Evolutionary conservation across 352 stramenopile genomes (phyloP).

Genomic region (Halophytophthora batemanensis): DNA sequence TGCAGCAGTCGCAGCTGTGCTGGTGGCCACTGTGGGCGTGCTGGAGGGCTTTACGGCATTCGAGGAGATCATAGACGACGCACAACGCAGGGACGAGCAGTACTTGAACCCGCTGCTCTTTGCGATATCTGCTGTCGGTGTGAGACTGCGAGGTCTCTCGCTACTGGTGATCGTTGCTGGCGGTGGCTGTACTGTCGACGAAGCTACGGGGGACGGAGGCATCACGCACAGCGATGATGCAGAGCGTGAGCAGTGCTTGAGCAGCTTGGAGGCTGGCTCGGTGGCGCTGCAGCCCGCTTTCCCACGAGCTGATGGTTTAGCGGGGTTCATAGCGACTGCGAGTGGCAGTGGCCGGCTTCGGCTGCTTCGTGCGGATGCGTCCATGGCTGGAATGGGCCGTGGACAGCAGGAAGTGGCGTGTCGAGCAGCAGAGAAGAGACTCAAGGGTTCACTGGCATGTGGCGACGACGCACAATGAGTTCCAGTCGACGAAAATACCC

Average conservation of each 20-base stretch:
- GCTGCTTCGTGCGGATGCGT: too few relatives aligned
- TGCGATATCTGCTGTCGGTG: constrained; percentile 2
- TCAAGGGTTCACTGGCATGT: too few relatives aligned
- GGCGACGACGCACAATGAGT: too few relatives aligned
- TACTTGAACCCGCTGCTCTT: constrained; percentile 26
- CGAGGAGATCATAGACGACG: constrained; percentile 11
- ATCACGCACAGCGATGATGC: constrained; percentile 10
- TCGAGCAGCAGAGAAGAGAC: too few relatives aligned
- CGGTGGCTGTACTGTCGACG: constrained; percentile 3
- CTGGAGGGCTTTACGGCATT: constrained; percentile 1
- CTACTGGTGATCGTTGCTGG: constrained; percentile 9
- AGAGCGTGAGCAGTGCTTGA: constrained; percentile 14
- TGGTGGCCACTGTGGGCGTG: constrained; percentile 2
- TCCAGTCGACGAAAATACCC: too few relatives aligned
- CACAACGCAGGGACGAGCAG: constrained; percentile 32
- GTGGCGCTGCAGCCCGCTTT: constrained; percentile 7
- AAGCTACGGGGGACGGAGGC: constrained; percentile 5
- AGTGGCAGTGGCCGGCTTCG: constrained; percentile 5
- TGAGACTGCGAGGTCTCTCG: constrained; percentile 4
- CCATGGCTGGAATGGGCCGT: too few relatives aligned
- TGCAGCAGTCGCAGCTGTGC: not conserved
- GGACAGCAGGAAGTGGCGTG: too few relatives aligned
- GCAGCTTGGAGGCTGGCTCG: not conserved
- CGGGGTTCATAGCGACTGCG: constrained; percentile 19
- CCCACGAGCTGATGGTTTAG: constrained; percentile 8